Evolutionary conservation across 2,329 filamentous ascomycete species (phyloP).

Genomic region (Beauveria pseudobassiana): DNA sequence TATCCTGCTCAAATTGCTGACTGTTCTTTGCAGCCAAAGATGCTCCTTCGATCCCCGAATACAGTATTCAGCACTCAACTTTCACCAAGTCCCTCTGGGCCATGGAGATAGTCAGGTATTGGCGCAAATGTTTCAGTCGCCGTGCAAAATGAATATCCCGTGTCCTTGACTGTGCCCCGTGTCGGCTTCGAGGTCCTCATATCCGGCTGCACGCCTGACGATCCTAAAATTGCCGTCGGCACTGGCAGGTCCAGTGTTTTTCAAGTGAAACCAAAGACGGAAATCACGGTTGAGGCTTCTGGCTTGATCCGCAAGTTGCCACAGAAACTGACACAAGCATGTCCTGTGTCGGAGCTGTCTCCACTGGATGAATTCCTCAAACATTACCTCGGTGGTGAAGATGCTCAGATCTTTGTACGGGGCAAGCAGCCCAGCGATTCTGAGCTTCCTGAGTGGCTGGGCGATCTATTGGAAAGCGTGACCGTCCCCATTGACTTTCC

Average conservation of each 20-base stretch:
- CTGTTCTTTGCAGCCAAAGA: slow-evolving; percentile 49
- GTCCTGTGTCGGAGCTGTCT: slow-evolving; percentile 69
- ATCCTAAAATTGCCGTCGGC: slow-evolving; percentile 71
- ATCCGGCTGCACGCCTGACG: slow-evolving; percentile 65
- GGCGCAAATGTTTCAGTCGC: slow-evolving; percentile 70
- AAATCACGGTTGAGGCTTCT: slow-evolving; percentile 61
- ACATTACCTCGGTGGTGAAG: slow-evolving; percentile 72
- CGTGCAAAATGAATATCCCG: slow-evolving; percentile 68
- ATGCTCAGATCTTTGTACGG: slow-evolving; percentile 74
- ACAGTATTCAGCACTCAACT: slow-evolving; percentile 75
- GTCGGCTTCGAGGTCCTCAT: slow-evolving; percentile 81
- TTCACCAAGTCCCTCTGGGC: slow-evolving; percentile 59
- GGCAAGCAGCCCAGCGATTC: slow-evolving; percentile 61
- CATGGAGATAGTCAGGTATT: slow-evolving; percentile 52
- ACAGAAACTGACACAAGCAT: slow-evolving; percentile 61
- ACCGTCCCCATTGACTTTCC: slow-evolving; percentile 80
- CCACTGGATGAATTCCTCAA: slow-evolving; percentile 77
- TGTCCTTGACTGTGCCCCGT: slow-evolving; percentile 68
- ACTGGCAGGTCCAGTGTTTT: slow-evolving; percentile 63
- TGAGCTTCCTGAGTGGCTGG: slow-evolving; percentile 74
- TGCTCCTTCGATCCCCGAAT: slow-evolving; percentile 70
- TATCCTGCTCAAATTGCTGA: slow-evolving; percentile 23
- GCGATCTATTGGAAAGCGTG: slow-evolving; percentile 70
- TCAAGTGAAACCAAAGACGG: slow-evolving; percentile 57
- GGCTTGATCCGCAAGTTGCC: slow-evolving; percentile 70